Conservation (phyloP, 2,329 filamentous ascomycete species). For the Clarireedia homoeocarpa region DNA sequence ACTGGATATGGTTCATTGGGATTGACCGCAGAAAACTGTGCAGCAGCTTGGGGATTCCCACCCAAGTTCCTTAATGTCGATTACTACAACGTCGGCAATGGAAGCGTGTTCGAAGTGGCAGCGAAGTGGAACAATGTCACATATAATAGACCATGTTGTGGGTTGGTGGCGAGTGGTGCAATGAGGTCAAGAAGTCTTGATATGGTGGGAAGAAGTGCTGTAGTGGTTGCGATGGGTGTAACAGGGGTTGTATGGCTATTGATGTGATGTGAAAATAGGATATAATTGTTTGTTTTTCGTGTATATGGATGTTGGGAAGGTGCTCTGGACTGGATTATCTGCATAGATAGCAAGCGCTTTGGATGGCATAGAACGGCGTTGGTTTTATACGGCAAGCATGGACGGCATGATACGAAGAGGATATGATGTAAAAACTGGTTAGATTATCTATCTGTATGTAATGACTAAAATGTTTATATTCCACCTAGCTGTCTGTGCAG, state of each 20-base stretch:
- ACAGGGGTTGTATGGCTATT: neutral
- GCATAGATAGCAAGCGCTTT: no score
- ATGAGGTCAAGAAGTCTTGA: neutral
- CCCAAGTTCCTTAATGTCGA: conserved; percentile 79
- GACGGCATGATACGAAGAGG: no score
- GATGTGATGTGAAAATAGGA: neutral
- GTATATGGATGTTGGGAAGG: no score
- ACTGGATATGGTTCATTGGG: conserved; percentile 61
- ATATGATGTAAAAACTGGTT: no score
- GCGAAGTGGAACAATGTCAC: conserved; percentile 65
- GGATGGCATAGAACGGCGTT: no score
- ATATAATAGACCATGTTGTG: conserved; percentile 54
- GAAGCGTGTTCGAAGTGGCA: conserved; percentile 71
- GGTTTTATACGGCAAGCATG: no score
- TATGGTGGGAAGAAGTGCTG: neutral
- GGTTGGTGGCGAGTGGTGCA: conserved; percentile 21
- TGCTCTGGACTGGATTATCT: no score
- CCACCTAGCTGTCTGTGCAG: no score
- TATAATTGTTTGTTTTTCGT: no score
- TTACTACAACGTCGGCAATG: conserved; percentile 63
- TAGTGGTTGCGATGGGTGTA: neutral
- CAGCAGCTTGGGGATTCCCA: conserved; percentile 52
- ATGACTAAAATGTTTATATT: no score
- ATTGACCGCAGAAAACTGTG: conserved; percentile 53
- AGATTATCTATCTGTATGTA: no score